phyloP scores from a whole-genome alignment of 1,284 basidiomycete species.

The Trichosporon faecale region DNA sequence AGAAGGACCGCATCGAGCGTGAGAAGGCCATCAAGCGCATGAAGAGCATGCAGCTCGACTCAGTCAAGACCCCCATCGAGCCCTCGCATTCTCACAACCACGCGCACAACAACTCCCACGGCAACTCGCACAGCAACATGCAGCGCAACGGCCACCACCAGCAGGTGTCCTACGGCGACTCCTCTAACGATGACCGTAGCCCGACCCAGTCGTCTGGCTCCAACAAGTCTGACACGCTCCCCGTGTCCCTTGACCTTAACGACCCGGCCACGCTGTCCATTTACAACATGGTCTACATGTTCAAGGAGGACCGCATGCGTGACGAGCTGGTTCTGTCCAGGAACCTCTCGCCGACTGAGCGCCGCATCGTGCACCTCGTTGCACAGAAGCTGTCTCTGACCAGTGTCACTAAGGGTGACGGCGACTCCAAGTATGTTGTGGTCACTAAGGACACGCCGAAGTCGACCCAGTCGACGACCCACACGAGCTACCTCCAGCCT shows the following conservation, averaged over 20 bases:
- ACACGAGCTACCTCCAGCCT: conserved; percentile 55
- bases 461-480: conserved; percentile 55
- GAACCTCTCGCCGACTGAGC: conserved; percentile 76
- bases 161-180: conserved; percentile 49
- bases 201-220: conserved; percentile 60
- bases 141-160: conserved; percentile 54
- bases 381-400: conserved; percentile 93
- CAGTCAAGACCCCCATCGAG: conserved; percentile 38
- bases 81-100: conserved; percentile 6
- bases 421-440: conserved; percentile 87
- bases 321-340: conserved; percentile 95
- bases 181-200: conserved; percentile 42
- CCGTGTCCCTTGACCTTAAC: conserved; percentile 85
- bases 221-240: conserved; percentile 45
- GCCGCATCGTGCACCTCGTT: conserved; percentile 89
- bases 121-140: conserved; percentile 54
- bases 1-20: conserved; percentile 97
- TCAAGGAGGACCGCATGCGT: conserved; percentile 97
- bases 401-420: conserved; percentile 89
- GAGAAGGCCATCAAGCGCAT: conserved; percentile 98
- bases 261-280: conserved; percentile 94
- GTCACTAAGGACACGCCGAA: conserved; percentile 60
- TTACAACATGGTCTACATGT: conserved; percentile 91
- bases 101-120: conserved; percentile 48
- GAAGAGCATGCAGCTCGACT: conserved; percentile 91